Base-by-base conservation (phyloP, 805 yeast species). In the Yamadazyma phyllophila region DNA sequence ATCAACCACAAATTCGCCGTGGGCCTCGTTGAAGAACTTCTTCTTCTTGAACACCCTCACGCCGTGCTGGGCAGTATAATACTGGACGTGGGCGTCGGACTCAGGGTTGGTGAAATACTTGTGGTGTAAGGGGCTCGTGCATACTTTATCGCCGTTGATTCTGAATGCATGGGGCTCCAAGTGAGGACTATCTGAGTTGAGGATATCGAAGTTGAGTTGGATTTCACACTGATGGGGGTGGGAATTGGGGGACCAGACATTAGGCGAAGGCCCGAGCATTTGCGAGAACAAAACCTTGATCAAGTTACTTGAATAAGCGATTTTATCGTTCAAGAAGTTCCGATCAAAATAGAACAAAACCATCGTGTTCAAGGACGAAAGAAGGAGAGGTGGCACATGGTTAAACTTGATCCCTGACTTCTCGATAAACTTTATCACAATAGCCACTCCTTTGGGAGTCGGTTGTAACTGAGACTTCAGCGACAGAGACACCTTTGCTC, bases 71-170 rank as follows among this genome's bases (percentile, higher is more conserved):
- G 91, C 78, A 4, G 79, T 82, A 59, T 83, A 90, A 60, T 90
- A 90, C 60, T 91, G 97, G 7, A 79, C 62, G 58, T 82, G 87
- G 0, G 96, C 73, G 52, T 86, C 92, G 0, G 95, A 85, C 58
- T 86, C 95, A 0, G 97, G 97, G 56, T 91, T 91, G 3, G 92
- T 82, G 66, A 89, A 89, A 57, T 78, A 88, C 34, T 78, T 74
- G 56, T 88, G 96, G 45, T 80, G 78, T 52, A 85, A 82, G 0
- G 96, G 96, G 4, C 88, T 81, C 5, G 36, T 30, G 13, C 36
- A 32, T 4, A 14, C 12, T 10, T 24, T 9, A 13, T 31, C 16
- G 7, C 8, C 13, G 11, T 31, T 26, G 10, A 38, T 15, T 7
- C 7, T 8, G 17, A 27, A 30, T 6, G n/a, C 10, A 10, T 31